These are phyloP conservation scores for Ophiocordyceps camponoti-leonardi DNA, from an alignment of 2,329 filamentous ascomycete genomes.

Conservation along the genomic window DNA sequence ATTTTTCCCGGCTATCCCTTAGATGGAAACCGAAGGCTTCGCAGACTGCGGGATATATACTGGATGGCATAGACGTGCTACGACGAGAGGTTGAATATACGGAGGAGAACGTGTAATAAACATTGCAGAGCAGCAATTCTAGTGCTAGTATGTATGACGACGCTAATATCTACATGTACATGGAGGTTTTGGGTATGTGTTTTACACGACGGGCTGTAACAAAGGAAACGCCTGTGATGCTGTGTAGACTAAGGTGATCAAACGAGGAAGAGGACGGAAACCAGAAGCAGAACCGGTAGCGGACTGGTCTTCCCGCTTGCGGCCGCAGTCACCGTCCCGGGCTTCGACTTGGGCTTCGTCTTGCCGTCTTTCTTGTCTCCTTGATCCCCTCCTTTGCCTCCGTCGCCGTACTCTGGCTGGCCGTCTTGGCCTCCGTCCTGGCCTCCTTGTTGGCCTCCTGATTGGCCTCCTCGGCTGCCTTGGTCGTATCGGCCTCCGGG, in stretches of 20 bases:
- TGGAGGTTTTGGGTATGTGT: neutral
- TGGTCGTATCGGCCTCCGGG: too few species aligned
- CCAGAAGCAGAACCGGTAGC: neutral
- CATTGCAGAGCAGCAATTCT: too few species aligned
- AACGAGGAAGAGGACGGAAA: neutral
- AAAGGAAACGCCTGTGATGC: too few species aligned
- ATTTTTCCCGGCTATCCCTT: too few species aligned
- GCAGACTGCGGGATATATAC: neutral
- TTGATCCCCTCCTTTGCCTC: neutral
- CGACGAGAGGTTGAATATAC: too few species aligned
- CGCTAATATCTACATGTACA: neutral
- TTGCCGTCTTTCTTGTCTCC: neutral
- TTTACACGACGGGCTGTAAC: too few species aligned
- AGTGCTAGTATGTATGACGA: neutral
- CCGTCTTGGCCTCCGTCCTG: too few species aligned
- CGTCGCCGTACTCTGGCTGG: too few species aligned
- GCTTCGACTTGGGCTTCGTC: neutral
- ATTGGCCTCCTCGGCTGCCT: too few species aligned
- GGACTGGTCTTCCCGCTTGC: neutral
- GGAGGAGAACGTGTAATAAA: too few species aligned
- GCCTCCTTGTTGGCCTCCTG: too few species aligned
- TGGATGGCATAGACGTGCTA: neutral
- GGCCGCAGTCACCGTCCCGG: neutral
- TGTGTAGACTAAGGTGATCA: too few species aligned
- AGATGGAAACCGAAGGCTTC: neutral